These are phyloP conservation scores for Melastoma malabathricum DNA, from an alignment of 345 rosid genomes.

Conservation along the genomic window DNA sequence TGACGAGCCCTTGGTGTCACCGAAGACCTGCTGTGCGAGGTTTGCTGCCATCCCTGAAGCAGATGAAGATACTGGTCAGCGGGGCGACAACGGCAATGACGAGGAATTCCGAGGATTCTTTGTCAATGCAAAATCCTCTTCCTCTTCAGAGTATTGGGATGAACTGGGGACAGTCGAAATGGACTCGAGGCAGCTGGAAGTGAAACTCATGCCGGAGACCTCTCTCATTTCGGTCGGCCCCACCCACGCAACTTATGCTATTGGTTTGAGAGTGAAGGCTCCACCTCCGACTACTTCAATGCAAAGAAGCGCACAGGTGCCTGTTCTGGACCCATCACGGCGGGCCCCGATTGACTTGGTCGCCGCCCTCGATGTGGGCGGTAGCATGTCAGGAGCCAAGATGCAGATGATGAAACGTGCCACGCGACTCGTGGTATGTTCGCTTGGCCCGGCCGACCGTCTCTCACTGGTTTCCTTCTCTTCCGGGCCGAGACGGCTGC, in stretches of 20 bases:
- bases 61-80: neutral
- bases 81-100: slow-evolving; percentile 18
- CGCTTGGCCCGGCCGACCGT: slow-evolving; percentile 60
- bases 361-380: slow-evolving; percentile 54
- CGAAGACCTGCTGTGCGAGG: slow-evolving; percentile 8
- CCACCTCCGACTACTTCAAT: slow-evolving; percentile 31
- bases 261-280: slow-evolving; percentile 54
- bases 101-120: slow-evolving; percentile 68
- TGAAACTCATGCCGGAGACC: slow-evolving; percentile 45
- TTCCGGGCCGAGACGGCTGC: slow-evolving; percentile 39
- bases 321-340: slow-evolving; percentile 15
- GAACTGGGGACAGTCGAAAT: no score
- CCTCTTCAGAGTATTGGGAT: neutral
- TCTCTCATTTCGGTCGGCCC: slow-evolving; percentile 50
- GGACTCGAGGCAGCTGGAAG: slow-evolving; percentile 43
- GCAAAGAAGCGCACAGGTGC: slow-evolving; percentile 8
- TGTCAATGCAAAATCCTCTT: slow-evolving; percentile 4
- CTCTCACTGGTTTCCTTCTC: slow-evolving; percentile 62
- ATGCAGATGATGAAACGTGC: slow-evolving; percentile 70
- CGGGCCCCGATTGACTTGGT: slow-evolving; percentile 75
- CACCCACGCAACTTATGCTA: slow-evolving; percentile 52
- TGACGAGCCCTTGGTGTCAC: slow-evolving; percentile 64
- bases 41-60: slow-evolving; percentile 38
- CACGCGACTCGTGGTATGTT: slow-evolving; percentile 47
- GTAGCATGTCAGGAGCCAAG: slow-evolving; percentile 43